These are phyloP conservation scores for Selaginella tamariscina DNA, from an alignment of 75 land plant species.

Conservation along the genomic window DNA sequence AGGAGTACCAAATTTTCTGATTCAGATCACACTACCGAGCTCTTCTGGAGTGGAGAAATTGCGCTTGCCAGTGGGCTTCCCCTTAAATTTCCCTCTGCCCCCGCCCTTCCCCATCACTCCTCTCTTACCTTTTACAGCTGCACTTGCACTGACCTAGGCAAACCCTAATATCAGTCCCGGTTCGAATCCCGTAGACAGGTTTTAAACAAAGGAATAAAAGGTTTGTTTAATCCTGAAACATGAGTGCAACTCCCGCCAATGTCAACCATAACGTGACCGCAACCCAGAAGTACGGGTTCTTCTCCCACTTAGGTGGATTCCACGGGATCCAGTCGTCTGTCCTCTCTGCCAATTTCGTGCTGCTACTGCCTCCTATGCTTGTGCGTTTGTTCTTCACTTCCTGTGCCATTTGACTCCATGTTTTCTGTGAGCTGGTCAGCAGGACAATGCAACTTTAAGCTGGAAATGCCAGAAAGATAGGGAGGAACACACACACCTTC, in stretches of 20 bases:
- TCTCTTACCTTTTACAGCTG: too few species aligned
- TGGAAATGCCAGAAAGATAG: background rate
- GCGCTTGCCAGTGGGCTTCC: constrained; percentile 70
- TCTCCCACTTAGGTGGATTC: constrained; percentile 75
- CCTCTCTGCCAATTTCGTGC: constrained; percentile 34
- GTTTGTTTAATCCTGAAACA: constrained; percentile 57
- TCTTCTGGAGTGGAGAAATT: constrained; percentile 69
- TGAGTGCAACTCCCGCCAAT: constrained; percentile 58
- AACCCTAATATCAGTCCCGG: too few species aligned
- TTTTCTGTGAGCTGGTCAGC: constrained; percentile 44
- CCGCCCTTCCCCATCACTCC: constrained; percentile 30
- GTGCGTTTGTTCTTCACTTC: constrained; percentile 24
- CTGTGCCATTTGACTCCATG: constrained; percentile 70
- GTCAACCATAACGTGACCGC: constrained; percentile 60
- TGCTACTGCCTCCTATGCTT: constrained; percentile 20
- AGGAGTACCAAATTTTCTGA: too few species aligned
- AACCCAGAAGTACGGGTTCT: constrained; percentile 67
- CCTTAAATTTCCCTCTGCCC: constrained; percentile 73
- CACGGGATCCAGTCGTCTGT: constrained; percentile 63
- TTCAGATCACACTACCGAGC: constrained; percentile 31
- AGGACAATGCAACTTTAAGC: constrained; percentile 9
- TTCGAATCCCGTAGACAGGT: too few species aligned
- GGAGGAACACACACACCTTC: constrained; percentile 34
- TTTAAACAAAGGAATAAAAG: too few species aligned
- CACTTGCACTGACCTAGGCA: too few species aligned